Percentiles rank a stretch among this genome's conserved stretches.
Evolutionary conservation across 495 filamentous ascomycete genomes (phyloP).

Genomic region (Pyrenula massariospora): DNA sequence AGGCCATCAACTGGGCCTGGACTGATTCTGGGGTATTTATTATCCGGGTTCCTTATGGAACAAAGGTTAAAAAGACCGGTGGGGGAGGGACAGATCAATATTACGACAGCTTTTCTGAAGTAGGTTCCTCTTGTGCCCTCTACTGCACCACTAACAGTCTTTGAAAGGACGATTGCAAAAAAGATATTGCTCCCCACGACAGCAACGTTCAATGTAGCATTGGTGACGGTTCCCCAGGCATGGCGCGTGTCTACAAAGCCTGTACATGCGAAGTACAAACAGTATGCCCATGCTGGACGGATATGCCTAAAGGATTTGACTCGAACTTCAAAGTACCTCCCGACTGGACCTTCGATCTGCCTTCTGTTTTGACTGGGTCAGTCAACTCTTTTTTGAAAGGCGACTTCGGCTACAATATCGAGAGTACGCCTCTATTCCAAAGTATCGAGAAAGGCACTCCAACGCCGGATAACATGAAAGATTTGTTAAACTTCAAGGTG

Average conservation of each 20-base stretch:
- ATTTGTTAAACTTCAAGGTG: background rate
- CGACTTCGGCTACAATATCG: background rate
- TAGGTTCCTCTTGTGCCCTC: no score
- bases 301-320: background rate
- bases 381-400: background rate
- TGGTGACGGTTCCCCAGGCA: background rate
- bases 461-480: background rate
- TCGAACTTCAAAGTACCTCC: background rate
- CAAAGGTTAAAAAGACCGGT: background rate
- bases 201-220: background rate
- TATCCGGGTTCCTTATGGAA: background rate
- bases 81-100: background rate
- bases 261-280: background rate
- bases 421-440: background rate
- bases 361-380: background rate
- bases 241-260: background rate
- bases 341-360: background rate
- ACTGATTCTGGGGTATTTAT: background rate
- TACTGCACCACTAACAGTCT: no score
- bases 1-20: background rate
- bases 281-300: background rate
- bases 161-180: background rate
- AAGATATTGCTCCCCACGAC: background rate
- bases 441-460: background rate
- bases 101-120: background rate